These are phyloP conservation scores for Testicularia cyperi DNA, from an alignment of 1,284 basidiomycete genomes.

Conservation along the genomic window DNA sequence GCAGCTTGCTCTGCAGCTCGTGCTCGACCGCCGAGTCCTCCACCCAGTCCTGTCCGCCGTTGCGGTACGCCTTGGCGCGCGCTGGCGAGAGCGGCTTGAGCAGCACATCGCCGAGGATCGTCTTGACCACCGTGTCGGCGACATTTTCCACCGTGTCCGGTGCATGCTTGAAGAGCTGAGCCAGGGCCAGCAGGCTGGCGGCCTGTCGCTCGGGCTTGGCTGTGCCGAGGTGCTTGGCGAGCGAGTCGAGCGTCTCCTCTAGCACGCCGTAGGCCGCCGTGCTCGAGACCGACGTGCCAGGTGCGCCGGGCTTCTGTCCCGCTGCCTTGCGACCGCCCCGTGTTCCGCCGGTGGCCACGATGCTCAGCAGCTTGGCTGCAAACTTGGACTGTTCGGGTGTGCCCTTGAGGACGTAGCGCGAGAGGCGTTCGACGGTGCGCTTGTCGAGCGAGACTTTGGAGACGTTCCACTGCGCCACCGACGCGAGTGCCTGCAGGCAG, in stretches of 20 bases:
- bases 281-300: conserved; percentile 17
- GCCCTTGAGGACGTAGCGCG: conserved; percentile 68
- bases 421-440: conserved; percentile 68
- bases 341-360: conserved; percentile 37
- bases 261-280: conserved; percentile 27
- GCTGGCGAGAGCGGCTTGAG: conserved; percentile 32
- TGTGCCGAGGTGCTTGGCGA: conserved; percentile 67
- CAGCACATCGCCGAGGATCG: conserved; percentile 65
- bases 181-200: conserved; percentile 72
- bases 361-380: conserved; percentile 74
- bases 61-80: conserved; percentile 15
- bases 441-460: conserved; percentile 40
- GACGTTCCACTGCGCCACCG: conserved; percentile 20
- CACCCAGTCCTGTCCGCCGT: conserved; percentile 39
- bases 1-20: conserved; percentile 33
- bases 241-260: conserved; percentile 63
- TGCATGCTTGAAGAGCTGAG: conserved; percentile 72
- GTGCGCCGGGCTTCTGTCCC: conserved; percentile 11
- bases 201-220: conserved; percentile 67
- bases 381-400: conserved; percentile 79
- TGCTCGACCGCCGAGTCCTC: conserved; percentile 32
- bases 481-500: conserved; percentile 27
- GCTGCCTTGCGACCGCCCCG: conserved; percentile 16
- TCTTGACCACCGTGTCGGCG: conserved; percentile 75
- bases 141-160: conserved; percentile 75